These are phyloP conservation scores for Priceomyces fermenticarens DNA, from an alignment of 805 yeast genomes.

Conservation along the genomic window DNA sequence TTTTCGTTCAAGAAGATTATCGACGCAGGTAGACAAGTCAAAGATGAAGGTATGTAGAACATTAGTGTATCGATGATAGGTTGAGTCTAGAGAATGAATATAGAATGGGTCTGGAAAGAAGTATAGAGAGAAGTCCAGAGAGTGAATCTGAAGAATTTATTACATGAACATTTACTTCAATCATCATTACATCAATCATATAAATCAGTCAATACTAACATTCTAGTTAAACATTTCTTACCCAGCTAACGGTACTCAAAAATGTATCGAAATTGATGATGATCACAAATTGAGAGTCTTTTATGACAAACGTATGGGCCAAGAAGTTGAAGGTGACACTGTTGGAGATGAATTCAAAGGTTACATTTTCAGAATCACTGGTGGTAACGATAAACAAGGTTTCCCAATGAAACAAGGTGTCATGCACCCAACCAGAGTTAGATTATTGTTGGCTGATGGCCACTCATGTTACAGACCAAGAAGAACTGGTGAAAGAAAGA, in stretches of 20 bases:
- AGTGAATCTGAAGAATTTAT: too few species aligned
- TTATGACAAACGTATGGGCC: slow-evolving; percentile 99
- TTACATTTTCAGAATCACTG: slow-evolving; percentile 96
- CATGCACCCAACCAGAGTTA: slow-evolving; percentile 99
- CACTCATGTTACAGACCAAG: slow-evolving; percentile 99
- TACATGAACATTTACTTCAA: too few species aligned
- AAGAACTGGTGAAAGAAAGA: slow-evolving; percentile 99
- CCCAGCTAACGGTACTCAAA: slow-evolving; percentile 99
- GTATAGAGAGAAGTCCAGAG: too few species aligned
- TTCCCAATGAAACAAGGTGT: slow-evolving; percentile 99
- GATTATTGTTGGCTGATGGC: slow-evolving; percentile 88
- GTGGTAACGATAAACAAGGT: slow-evolving; percentile 99
- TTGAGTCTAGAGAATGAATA: too few species aligned
- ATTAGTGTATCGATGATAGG: too few species aligned
- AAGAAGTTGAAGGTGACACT: slow-evolving; percentile 98
- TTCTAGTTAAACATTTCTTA: slow-evolving; percentile 94
- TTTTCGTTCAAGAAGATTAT: slow-evolving; percentile 9
- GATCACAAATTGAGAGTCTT: slow-evolving; percentile 98
- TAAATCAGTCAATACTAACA: slow-evolving; percentile 3
- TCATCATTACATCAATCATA: neutral
- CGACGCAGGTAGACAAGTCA: slow-evolving; percentile 34
- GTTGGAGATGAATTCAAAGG: slow-evolving; percentile 99
- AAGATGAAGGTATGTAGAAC: slow-evolving; percentile 42
- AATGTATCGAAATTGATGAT: slow-evolving; percentile 96
- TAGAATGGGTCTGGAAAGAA: too few species aligned